Conservation (phyloP, 1,139 yeast genomes). For the Trichomonascaceae sp. region DNA sequence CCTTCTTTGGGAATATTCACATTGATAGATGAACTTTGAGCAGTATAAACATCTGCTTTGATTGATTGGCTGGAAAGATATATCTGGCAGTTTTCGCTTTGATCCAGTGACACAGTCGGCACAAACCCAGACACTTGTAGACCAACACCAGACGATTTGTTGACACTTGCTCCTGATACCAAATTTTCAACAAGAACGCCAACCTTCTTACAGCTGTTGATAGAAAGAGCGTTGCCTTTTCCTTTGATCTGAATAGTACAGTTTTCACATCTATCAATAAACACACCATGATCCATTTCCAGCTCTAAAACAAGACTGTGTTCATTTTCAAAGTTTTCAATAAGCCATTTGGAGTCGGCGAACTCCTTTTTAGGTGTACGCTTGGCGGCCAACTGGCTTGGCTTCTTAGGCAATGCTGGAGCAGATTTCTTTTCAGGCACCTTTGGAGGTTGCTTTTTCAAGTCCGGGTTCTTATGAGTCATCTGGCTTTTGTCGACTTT, state of each 20-base stretch:
- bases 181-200: slow-evolving; percentile 79
- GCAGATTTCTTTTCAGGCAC: slow-evolving; percentile 39
- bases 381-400: slow-evolving; percentile 45
- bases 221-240: slow-evolving; percentile 81
- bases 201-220: slow-evolving; percentile 63
- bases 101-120: slow-evolving; percentile 82
- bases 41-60: slow-evolving; percentile 69
- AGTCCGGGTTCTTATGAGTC: slow-evolving; percentile 89
- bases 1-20: slow-evolving; percentile 61
- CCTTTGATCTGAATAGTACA: slow-evolving; percentile 80
- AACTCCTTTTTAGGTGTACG: slow-evolving; percentile 74
- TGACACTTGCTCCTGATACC: slow-evolving; percentile 82
- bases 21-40: slow-evolving; percentile 79
- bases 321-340: slow-evolving; percentile 67
- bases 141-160: slow-evolving; percentile 76
- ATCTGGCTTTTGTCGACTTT: slow-evolving; percentile 90
- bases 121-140: slow-evolving; percentile 74
- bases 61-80: slow-evolving; percentile 70
- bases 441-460: slow-evolving; percentile 43
- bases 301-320: slow-evolving; percentile 64
- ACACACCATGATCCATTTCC: slow-evolving; percentile 81
- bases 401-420: slow-evolving; percentile 70
- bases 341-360: slow-evolving; percentile 81
- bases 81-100: slow-evolving; percentile 77
- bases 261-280: slow-evolving; percentile 73